These are phyloP conservation scores for Suillus lakei DNA, from an alignment of 768 basidiomycete species.

Conservation along the genomic window DNA sequence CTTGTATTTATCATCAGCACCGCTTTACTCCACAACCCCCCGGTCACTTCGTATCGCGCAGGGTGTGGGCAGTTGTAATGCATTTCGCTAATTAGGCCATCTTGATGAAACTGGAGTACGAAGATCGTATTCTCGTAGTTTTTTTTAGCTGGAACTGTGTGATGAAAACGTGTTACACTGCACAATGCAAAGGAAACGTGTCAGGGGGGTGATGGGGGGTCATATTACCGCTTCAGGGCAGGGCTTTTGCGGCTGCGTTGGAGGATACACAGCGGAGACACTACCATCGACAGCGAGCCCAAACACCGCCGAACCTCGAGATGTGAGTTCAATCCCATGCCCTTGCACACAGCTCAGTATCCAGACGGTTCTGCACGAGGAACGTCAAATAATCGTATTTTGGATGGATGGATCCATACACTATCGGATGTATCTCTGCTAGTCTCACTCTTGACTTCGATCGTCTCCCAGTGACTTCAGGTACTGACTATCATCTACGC, in stretches of 20 bases:
- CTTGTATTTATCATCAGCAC: constrained; percentile 16
- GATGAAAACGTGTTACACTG: constrained; percentile 1
- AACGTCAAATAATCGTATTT: neutral
- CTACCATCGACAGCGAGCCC: constrained; percentile 22
- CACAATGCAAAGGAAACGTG: constrained; percentile 22
- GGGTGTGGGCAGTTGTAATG: neutral
- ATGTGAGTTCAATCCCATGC: constrained; percentile 39
- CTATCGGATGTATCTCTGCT: constrained; percentile 44
- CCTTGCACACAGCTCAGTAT: neutral
- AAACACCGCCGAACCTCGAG: constrained; percentile 33
- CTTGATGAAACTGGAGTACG: neutral
- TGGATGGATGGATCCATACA: constrained; percentile 54
- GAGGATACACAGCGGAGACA: constrained; percentile 10
- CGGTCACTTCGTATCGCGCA: neutral
- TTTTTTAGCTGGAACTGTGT: constrained; percentile 12
- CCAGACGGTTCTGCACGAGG: neutral
- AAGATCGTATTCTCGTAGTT: neutral
- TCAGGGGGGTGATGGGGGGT: constrained; percentile 25
- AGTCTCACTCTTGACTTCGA: neutral
- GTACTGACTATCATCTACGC: constrained; percentile 31
- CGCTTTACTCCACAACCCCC: constrained; percentile 9
- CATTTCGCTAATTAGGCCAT: neutral
- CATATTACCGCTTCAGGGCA: constrained; percentile 30
- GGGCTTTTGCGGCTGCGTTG: constrained; percentile 14
- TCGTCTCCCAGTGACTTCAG: neutral